These are phyloP conservation scores for Komagataella pseudopastoris DNA, from an alignment of 805 yeast genomes.

Conservation along the genomic window DNA sequence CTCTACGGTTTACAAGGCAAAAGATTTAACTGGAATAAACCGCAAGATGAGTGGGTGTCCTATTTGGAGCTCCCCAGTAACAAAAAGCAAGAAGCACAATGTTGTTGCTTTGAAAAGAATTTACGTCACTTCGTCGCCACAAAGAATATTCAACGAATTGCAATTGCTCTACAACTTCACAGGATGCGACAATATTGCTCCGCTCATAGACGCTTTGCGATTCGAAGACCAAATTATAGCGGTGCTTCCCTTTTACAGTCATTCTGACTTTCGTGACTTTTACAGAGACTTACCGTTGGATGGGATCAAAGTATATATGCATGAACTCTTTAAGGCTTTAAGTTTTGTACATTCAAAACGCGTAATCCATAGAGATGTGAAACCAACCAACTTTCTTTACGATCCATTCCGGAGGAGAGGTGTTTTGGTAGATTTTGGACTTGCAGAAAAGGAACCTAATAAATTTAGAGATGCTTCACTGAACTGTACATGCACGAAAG, in stretches of 20 bases:
- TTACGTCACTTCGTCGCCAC: slow-evolving; percentile 91
- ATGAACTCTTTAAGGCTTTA: slow-evolving; percentile 66
- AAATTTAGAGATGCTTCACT: slow-evolving; percentile 12
- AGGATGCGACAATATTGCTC: slow-evolving; percentile 69
- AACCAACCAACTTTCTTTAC: slow-evolving; percentile 61
- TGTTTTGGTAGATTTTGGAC: slow-evolving; percentile 82
- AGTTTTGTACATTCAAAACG: slow-evolving; percentile 65
- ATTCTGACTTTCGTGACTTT: slow-evolving; percentile 80
- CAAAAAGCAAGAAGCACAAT: slow-evolving; percentile 19
- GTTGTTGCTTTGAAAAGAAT: slow-evolving; percentile 83
- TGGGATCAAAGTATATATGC: slow-evolving; percentile 73
- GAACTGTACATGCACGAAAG: slow-evolving; percentile 44
- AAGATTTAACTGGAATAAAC: slow-evolving; percentile 16
- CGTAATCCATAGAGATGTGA: slow-evolving; percentile 86
- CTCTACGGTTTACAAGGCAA: slow-evolving; percentile 58
- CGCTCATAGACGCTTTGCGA: slow-evolving; percentile 77
- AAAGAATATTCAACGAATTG: slow-evolving; percentile 79
- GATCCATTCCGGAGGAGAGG: slow-evolving; percentile 58
- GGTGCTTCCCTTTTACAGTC: slow-evolving; percentile 81
- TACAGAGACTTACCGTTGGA: slow-evolving; percentile 66
- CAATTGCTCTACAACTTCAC: slow-evolving; percentile 57
- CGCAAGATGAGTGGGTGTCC: slow-evolving; percentile 10
- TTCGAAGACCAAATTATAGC: slow-evolving; percentile 88
- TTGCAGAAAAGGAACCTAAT: slow-evolving; percentile 55
- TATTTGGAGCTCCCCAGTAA: slow-evolving; percentile 16